Evolutionary conservation across 169 alveolate species (phyloP), one percentile per base, ranked within the genome.

Genomic region (Besnoitia besnoiti): DNA sequence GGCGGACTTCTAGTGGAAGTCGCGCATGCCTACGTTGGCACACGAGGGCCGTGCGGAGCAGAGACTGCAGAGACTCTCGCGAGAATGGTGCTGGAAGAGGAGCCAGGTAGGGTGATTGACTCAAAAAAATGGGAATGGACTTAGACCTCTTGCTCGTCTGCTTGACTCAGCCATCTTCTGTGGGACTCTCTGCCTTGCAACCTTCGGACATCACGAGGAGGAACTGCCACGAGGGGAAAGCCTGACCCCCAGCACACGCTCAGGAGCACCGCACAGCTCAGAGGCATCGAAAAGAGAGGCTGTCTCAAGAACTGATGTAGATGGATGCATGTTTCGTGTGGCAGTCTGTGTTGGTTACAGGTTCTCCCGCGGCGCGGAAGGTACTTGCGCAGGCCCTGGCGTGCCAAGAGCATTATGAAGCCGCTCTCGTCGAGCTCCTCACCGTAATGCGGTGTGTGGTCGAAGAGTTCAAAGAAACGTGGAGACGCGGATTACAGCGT

Each of bases 1-100:
- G 87, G 87, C 10, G 87, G 87, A 51, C 55, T 77, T 8, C 59
- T 77, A 0, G 87, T 77, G 16, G 87, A 77, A 40, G 87, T 77
- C 61, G 87, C 87, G 21, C 50, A 77, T 27, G 39, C 49, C 27
- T 42, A 77, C 21, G 35, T 42, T 21, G 10, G 21, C 1, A 42
- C 5, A 30, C 10, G 10, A 39, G 87, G 55, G 5, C 59, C 27
- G 40, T 39, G 30, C 61, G 87, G 61, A 42, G 55, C 87, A 77
- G 61, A 77, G 4, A 42, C 55, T 16, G 87, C 87, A 30, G 47
- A 19, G 12, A 55, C 55, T 1, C 59, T 77, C 87, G 87, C 87
- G 4, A 16, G 59, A 24, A 44, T 0, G 40, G 87, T 55, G 5
- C 87, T 77, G 47, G 8, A 44, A 16, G 59, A 77, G 14, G 14